Evolutionary conservation across 1,284 basidiomycete genomes (phyloP), one percentile per base, ranked within the genome.

Genomic region (Mycosarcoma maydis): DNA sequence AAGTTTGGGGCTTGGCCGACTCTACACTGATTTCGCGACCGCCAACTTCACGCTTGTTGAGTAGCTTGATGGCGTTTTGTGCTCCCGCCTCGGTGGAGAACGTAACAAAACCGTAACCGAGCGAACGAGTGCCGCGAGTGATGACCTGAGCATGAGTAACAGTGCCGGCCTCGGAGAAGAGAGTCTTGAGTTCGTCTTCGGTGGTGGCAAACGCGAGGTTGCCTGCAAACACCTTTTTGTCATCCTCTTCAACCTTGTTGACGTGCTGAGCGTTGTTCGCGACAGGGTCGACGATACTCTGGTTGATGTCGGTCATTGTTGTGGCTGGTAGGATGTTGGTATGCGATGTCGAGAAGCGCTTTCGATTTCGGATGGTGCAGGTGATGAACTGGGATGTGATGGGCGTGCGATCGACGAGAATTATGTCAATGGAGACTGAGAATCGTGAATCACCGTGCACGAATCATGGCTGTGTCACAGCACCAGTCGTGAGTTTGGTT

Each of bases 71-170:
- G 34, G 77, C 77, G 34, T 69, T 75, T 43, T 74, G 49, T 24
- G 77, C 77, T 47, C 75, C 75, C 19, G 67, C 53, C 36, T 73
- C 72, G 49, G 75, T 59, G 53, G 70, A 47, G 48, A 72, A 79
- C 48, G 77, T 77, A 52, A 79, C 75, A 44, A 79, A 79, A 23
- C 76, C 75, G 38, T 79, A 79, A 23, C 77, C 77, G 45, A 77
- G 72, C 11, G 75, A 77, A 43, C 77, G 77, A 40, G 75, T 76
- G 54, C 77, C 77, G 53, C 77, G 73, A 26, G 66, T 77, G 69
- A 79, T 77, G 66, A 79, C 70, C 56, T 75, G 74, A 20, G 65
- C 72, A 34, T 74, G 50, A 32, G 71, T 72, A 26, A 78, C 76
- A 6, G 52, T 60, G 29, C 76, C 76, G 23, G 73, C 75, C 43